phyloP scores from a whole-genome alignment of 2,329 filamentous ascomycete genomes.

The Sporothrix luriei region DNA sequence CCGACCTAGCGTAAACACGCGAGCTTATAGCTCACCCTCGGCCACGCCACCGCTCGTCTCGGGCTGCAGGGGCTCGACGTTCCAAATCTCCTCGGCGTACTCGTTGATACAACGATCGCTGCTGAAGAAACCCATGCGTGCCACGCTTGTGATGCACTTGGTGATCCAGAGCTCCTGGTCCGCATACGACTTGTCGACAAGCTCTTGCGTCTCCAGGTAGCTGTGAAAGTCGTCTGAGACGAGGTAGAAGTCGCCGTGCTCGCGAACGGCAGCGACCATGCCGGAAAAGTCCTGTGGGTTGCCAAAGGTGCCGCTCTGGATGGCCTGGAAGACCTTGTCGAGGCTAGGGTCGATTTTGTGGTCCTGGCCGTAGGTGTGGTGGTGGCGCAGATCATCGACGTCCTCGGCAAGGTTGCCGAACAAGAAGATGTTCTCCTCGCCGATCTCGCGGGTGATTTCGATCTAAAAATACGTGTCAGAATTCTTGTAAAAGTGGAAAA shows the following conservation, averaged over 20 bases:
- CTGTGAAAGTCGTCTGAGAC: slow-evolving; percentile 97
- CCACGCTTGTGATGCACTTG: slow-evolving; percentile 85
- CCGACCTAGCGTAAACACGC: too few relatives aligned
- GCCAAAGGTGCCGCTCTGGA: slow-evolving; percentile 80
- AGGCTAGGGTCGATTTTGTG: slow-evolving; percentile 78
- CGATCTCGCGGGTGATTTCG: slow-evolving; percentile 95
- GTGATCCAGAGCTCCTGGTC: slow-evolving; percentile 91
- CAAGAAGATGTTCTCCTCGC: slow-evolving; percentile 96
- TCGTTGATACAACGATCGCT: slow-evolving; percentile 94
- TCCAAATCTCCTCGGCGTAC: slow-evolving; percentile 98
- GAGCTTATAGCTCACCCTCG: slow-evolving; percentile 23
- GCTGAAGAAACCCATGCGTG: slow-evolving; percentile 96
- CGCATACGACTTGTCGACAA: slow-evolving; percentile 89
- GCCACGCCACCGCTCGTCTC: slow-evolving; percentile 40
- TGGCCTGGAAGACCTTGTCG: slow-evolving; percentile 77
- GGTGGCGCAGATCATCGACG: slow-evolving; percentile 91
- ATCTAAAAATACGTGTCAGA: slow-evolving; percentile 58
- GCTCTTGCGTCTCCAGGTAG: slow-evolving; percentile 85
- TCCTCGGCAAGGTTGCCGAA: slow-evolving; percentile 96
- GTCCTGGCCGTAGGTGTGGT: slow-evolving; percentile 76
- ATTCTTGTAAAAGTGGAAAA: neutral
- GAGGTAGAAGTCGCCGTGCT: slow-evolving; percentile 96
- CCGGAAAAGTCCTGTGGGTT: slow-evolving; percentile 76
- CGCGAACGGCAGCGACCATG: slow-evolving; percentile 79
- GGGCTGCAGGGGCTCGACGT: slow-evolving; percentile 75